These are phyloP conservation scores for Candida chilensis DNA, from an alignment of 805 yeast genomes.

Conservation along the genomic window DNA sequence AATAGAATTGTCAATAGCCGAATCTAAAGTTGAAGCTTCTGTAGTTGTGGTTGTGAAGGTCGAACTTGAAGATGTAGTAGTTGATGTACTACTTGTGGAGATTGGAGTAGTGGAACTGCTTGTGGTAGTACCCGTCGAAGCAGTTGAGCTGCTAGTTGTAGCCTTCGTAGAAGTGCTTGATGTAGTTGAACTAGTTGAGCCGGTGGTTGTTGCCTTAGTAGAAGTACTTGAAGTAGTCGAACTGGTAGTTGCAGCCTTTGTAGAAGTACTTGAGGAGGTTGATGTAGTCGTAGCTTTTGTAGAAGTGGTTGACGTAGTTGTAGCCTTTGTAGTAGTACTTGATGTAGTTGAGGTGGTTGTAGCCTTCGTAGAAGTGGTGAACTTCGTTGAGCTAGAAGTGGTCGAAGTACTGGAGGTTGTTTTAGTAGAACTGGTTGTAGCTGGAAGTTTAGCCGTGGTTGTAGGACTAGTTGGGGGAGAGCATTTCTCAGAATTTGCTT, in stretches of 20 bases:
- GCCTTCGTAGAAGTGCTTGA: no score
- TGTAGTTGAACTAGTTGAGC: not conserved
- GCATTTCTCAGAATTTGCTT: no score
- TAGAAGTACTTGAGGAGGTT: slow-evolving; percentile 3
- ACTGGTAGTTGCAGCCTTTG: slow-evolving; percentile 6
- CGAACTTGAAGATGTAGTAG: not conserved
- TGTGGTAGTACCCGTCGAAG: slow-evolving; percentile 5
- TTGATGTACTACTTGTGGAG: slow-evolving; percentile 2
- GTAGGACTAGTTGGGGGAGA: no score
- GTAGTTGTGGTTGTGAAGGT: not conserved
- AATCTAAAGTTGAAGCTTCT: slow-evolving; percentile 2
- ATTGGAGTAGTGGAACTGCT: slow-evolving; percentile 3
- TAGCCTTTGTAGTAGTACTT: slow-evolving; percentile 1
- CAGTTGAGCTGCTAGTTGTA: no score
- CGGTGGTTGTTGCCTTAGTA: slow-evolving; percentile 21
- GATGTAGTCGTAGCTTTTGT: slow-evolving; percentile 3
- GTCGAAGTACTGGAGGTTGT: slow-evolving; percentile 4
- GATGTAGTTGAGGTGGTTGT: slow-evolving; percentile 10
- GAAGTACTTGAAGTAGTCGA: slow-evolving; percentile 14
- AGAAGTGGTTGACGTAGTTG: slow-evolving; percentile 4
- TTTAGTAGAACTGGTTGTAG: no score
- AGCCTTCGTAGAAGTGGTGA: slow-evolving; percentile 21
- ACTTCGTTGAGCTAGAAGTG: slow-evolving; percentile 6
- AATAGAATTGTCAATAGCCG: slow-evolving; percentile 3
- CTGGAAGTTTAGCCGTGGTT: no score